Conservation (phyloP, 371 early-diverging fungal genomes). For the Mortierella sp. region DNA sequence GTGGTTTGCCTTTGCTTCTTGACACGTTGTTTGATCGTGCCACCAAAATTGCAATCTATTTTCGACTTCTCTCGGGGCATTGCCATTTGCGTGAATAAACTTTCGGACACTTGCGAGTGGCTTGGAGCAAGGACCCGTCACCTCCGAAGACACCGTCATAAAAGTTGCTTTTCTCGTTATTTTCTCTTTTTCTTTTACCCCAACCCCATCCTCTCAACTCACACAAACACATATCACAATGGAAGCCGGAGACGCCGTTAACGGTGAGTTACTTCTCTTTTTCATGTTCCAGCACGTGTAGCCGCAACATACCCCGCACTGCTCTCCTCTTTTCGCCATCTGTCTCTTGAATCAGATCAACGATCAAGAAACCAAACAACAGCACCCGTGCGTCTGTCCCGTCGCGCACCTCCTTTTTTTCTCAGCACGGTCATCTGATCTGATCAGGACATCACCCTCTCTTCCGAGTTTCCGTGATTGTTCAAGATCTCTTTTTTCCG, state of each 20-base stretch:
- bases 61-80: not conserved
- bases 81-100: not conserved
- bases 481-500: slow-evolving; percentile 6
- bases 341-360: not conserved
- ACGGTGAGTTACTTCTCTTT: slow-evolving; percentile 11
- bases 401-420: not conserved
- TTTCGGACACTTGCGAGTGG: slow-evolving; percentile 8
- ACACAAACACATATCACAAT: slow-evolving; percentile 19
- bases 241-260: slow-evolving; percentile 21
- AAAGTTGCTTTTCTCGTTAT: not conserved
- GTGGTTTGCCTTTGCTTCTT: not conserved
- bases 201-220: slow-evolving; percentile 12
- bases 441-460: not conserved
- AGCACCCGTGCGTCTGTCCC: not conserved
- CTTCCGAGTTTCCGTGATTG: not conserved
- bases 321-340: not conserved
- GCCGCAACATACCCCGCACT: not conserved
- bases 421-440: not conserved
- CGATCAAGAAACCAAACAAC: not conserved
- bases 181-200: not conserved
- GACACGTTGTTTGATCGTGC: not conserved
- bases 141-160: not conserved
- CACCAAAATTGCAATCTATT: slow-evolving; percentile 1
- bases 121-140: not conserved
- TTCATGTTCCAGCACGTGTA: not conserved